A percentile compares a stretch with the other conserved stretches of the same genome.
These are phyloP conservation scores for Syzygium oleosum DNA, from an alignment of 345 rosid species.

Conservation along the genomic window DNA sequence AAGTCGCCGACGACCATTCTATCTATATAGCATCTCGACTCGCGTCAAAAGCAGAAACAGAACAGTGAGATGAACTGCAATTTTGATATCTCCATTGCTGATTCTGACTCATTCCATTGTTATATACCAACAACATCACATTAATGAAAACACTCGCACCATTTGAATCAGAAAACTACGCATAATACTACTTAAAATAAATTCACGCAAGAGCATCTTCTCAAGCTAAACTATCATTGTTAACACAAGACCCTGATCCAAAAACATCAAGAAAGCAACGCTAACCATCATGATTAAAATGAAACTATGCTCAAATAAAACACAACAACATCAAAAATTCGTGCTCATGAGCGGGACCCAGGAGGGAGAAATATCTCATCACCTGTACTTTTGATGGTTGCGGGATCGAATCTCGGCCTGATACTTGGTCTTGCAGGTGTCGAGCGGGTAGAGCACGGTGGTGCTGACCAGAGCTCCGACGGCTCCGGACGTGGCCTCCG, in stretches of 20 bases:
- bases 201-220: not conserved
- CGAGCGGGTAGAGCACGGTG: slow-evolving; percentile 75
- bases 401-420: slow-evolving; percentile 64
- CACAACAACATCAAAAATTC: not conserved
- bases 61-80: not conserved
- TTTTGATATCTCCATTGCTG: not conserved
- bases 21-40: not conserved
- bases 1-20: not conserved
- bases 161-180: not conserved
- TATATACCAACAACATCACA: not conserved
- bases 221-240: not conserved
- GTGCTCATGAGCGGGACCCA: not conserved
- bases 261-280: not conserved
- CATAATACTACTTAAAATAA: not conserved
- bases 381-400: slow-evolving; percentile 61
- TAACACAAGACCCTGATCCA: not conserved
- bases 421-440: slow-evolving; percentile 77
- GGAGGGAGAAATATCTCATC: not conserved
- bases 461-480: slow-evolving; percentile 70
- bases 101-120: rapidly evolving
- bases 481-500: slow-evolving; percentile 84
- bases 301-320: not conserved
- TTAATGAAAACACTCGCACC: not conserved
- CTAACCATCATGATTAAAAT: not conserved
- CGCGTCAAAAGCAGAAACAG: not conserved